Base-by-base conservation (phyloP, 202 grass and related monocot species). In the Schoenoplectus triqueter region DNA sequence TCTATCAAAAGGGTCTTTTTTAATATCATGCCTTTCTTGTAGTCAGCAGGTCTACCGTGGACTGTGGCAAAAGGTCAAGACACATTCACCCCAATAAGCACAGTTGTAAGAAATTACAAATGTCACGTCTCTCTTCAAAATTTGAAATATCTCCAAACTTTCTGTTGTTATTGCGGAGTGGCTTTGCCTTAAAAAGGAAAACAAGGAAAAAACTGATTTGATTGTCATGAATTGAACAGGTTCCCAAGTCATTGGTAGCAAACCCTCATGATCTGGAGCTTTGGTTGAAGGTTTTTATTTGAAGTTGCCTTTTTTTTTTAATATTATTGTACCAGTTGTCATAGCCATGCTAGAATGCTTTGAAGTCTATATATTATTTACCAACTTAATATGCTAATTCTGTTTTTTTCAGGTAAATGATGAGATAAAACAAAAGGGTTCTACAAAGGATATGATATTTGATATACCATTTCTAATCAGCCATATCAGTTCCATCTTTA, bases 41-140 rank as follows among this genome's bases (percentile, higher is more conserved):
- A 95, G 96, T 84, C 90, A 82, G 90, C 88, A 88, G 96, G 96
- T 86, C 93, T 98, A 56, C 96, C 96, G 77, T 98, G 96, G 96
- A 94, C 91, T 87, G 87, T 95, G 84, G 96, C 86, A 62, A 98
- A 98, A 95, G 90, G 86, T 84, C 96, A 95, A 84, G 96, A 98
- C 75, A 98, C 96, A 10, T 98, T 98, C 69, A 95, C 96, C 84
- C 96, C 96, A 71, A 98, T 98, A 85, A 95, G 96, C 82, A 78
- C 88, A 77, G 88, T 98, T 83, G 96, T 98, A 95, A 95, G 91
- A 56, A 77, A 81, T 54, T 46, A 2, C 76, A 42, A 42, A 60
- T 48, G 49, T 85, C 47, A 39, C 18, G 9, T 48, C 4, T 64
- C 61, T 66, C 83, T 88, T 64, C 56, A 6, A 60, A 85, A 42